Evolutionary conservation across 495 filamentous ascomycete species (phyloP), one percentile per base, ranked within the genome.

Genomic region (Friedmanniomyces endolithicus): DNA sequence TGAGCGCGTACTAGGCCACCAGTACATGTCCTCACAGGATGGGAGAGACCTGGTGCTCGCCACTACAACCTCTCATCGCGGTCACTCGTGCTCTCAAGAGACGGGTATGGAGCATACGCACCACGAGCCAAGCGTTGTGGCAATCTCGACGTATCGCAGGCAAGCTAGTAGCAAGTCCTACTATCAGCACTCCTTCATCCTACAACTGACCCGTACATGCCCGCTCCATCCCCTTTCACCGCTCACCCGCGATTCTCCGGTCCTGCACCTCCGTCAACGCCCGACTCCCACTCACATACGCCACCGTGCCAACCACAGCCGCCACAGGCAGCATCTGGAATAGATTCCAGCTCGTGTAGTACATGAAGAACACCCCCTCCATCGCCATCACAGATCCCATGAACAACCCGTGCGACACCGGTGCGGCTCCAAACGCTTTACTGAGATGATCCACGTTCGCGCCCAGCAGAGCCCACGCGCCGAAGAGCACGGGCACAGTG

Each of bases 221-320:
- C n/a, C n/a, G 9, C 27, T 31, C 27, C 27, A 9, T 25, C 24
- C 11, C 47, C n/a, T 4, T 17, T 50, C 29, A 92, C 63, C 90
- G 75, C 64, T 89, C 77, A 16, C 90, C 87, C 31, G 83, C 83
- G 62, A 96, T 71, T 41, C 92, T 78, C 48, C 92, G 76, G 58
- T 81, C 83, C 71, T 94, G 92, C 25, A 97, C 90, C 72, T 98
- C 92, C 41, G 86, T 83, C 61, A 98, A 73, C 22, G 92, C 94
- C 67, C 90, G 85, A 63, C 85, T 89, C 52, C 92, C 94, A 68
- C 88, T 94, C 40, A 97, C 69, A 64, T 94, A 88, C 22, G 85
- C 78, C 51, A 88, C 79, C 43, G 75, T 68, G 20, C 83, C 83
- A 48, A 86, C 78, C 40, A 78, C 71, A 33, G 75, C 78, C 58